These are phyloP conservation scores for Amaranthus palmeri DNA, from an alignment of 148 eudicot genomes.

Conservation along the genomic window DNA sequence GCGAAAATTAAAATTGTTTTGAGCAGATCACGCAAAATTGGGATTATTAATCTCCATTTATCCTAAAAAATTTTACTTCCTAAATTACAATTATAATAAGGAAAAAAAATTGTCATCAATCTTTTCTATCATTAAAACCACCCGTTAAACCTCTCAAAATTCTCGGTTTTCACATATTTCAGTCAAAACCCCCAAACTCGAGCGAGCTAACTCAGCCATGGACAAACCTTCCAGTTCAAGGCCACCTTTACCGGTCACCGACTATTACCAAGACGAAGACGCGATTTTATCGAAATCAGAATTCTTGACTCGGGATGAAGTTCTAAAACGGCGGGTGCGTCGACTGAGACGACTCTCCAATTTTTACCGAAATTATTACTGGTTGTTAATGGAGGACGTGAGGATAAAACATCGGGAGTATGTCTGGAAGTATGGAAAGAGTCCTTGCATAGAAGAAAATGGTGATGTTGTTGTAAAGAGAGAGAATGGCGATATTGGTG, in stretches of 20 bases:
- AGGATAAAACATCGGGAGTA: constrained; percentile 41
- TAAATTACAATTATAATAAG: too few relatives aligned
- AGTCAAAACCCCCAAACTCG: not conserved
- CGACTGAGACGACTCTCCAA: constrained; percentile 37
- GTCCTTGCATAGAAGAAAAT: constrained; percentile 32
- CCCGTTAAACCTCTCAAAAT: not conserved
- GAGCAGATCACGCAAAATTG: too few relatives aligned
- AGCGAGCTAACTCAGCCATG: constrained; percentile 26
- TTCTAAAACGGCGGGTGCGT: constrained; percentile 42
- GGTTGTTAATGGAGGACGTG: constrained; percentile 66
- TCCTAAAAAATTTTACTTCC: too few relatives aligned
- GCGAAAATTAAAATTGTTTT: too few relatives aligned
- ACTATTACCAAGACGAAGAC: constrained; percentile 22
- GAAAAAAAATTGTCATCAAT: not conserved
- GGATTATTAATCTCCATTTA: too few relatives aligned
- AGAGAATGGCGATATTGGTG: constrained; percentile 12
- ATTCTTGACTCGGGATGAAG: constrained; percentile 39
- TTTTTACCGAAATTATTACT: constrained; percentile 47
- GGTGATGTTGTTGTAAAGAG: not conserved
- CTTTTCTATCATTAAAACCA: not conserved
- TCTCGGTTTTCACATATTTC: not conserved
- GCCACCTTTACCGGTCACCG: constrained; percentile 17
- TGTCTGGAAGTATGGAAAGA: constrained; percentile 45
- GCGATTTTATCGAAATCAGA: constrained; percentile 31
- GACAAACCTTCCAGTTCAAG: constrained; percentile 1